Evolutionary conservation across 1,284 basidiomycete species (phyloP), one percentile per base, ranked within the genome.

Genomic region (Cutaneotrichosporon mucoides): DNA sequence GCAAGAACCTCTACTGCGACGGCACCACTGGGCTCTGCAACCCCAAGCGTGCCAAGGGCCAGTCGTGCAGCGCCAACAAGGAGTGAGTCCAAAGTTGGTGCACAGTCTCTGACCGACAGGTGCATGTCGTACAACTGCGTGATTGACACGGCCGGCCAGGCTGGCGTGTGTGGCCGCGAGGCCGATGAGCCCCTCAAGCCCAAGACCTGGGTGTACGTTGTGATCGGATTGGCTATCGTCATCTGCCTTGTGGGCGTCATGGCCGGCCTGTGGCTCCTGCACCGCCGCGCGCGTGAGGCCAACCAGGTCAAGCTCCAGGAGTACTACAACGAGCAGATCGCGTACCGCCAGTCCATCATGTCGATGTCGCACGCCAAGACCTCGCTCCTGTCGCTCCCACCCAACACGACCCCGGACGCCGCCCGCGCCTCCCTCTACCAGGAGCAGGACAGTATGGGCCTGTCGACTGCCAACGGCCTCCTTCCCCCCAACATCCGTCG

Each of bases 291-390:
- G 63, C 84, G 89, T 68, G 85, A 86, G 53, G 78, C 81, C 62
- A 89, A 91, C 70, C 86, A 88, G 53, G 85, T 88, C 78, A 89
- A 87, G 76, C 86, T 90, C 66, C 79, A 86, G 53, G 87, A 90
- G 68, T 92, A 92, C 77, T 92, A 90, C 86, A 85, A 86, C 66
- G 90, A 92, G 79, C 64, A 79, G 73, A 73, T 77, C 46, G 76
- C 77, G 16, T 79, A 79, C 61, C 73, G 77, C 57, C 72, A 79
- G 67, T 75, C 72, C 7, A 77, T 79, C 72, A 78, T 78, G 73
- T 68, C 72, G 15, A 75, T 79, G 71, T 72, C 72, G 33, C 70
- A 75, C 41, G 76, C 78, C 24, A 74, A 74, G 54, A 73, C 76
- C 64, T 70, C 73, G 24, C 68, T 79, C 41, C 58, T 77, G 1